These are phyloP conservation scores for Jaenimonas drosophilae DNA, from an alignment of 208 protist species.

Conservation along the genomic window DNA sequence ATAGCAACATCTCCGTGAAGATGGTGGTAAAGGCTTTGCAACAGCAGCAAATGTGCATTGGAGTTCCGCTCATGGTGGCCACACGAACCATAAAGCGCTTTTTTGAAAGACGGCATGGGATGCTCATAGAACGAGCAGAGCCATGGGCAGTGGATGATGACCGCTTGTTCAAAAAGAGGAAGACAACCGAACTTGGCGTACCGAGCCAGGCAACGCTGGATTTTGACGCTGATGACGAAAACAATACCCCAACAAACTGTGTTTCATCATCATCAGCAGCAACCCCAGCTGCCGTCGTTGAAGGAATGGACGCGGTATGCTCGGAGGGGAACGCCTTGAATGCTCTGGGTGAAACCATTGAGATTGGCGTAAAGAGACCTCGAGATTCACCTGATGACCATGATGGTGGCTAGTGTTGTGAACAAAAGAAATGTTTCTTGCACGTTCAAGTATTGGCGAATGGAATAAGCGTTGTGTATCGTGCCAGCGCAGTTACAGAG, in stretches of 20 bases:
- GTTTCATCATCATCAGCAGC: neutral
- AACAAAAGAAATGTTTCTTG: no score
- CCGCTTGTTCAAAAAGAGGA: constrained; percentile 32
- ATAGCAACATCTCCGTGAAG: constrained; percentile 35
- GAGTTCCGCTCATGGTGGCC: constrained; percentile 56
- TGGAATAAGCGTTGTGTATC: no score
- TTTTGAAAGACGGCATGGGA: constrained; percentile 58
- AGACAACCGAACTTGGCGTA: constrained; percentile 6
- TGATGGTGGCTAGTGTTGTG: no score
- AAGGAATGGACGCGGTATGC: no score
- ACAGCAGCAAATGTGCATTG: constrained; percentile 48
- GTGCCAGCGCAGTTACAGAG: no score
- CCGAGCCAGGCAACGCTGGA: no score
- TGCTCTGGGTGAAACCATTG: no score
- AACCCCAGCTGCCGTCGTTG: neutral
- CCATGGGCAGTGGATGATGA: constrained; percentile 67
- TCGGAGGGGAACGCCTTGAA: no score
- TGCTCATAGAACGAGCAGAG: constrained; percentile 31
- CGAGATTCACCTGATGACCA: no score
- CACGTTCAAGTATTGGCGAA: no score
- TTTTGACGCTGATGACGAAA: neutral
- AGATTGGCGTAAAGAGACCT: no score
- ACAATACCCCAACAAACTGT: no score
- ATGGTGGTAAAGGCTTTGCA: constrained; percentile 35
- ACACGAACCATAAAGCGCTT: constrained; percentile 57